Evolutionary conservation across 306 rosid species (phyloP), one percentile per base, ranked within the genome.

Genomic region (Dalbergia cultrata): DNA sequence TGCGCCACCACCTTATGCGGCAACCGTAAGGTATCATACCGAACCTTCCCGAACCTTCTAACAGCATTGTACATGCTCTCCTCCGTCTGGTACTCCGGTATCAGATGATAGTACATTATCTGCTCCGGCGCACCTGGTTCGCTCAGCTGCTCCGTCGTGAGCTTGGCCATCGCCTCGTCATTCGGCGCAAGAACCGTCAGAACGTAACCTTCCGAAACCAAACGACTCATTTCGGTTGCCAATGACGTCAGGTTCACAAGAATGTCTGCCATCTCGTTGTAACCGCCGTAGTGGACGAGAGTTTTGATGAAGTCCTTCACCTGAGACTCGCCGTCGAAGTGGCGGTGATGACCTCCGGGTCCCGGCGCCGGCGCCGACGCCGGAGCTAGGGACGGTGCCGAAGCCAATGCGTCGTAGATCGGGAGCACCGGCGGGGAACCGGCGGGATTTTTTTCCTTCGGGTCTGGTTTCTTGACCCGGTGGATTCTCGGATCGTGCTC

Each of bases 41-140:
- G 79, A 35, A 92, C 80, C 70, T 90, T 90, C 49, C 97, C 93
- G 64, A 92, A 90, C 65, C 97, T 80, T 31, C 97, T 74, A 65
- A 92, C 97, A 0, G 95, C 90, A 80, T 92, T 92, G 85, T 92
- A 92, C 97, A 92, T 92, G 67, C 97, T 92, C 88, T 92, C 97
- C 77, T 92, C 97, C 1, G 95, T 92, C 45, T 90, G 97, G 34
- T 92, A 92, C 85, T 92, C 95, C 31, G 97, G 97, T 52, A 92
- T 85, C 1, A 92, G 69, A 75, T 92, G 97, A 78, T 89, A 92
- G 74, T 92, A 92, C 90, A 92, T 87, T 54, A 90, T 92, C 87
- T 86, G 93, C 68, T 92, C 97, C 52, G 97, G 97, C 5, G 97
- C 91, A 7, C 97, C 97, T 4, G 97, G 97, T 83, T 92, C 97